Evolutionary conservation across 1,139 yeast species (phyloP).

Genomic region (Entelexis sorbosivorans): DNA sequence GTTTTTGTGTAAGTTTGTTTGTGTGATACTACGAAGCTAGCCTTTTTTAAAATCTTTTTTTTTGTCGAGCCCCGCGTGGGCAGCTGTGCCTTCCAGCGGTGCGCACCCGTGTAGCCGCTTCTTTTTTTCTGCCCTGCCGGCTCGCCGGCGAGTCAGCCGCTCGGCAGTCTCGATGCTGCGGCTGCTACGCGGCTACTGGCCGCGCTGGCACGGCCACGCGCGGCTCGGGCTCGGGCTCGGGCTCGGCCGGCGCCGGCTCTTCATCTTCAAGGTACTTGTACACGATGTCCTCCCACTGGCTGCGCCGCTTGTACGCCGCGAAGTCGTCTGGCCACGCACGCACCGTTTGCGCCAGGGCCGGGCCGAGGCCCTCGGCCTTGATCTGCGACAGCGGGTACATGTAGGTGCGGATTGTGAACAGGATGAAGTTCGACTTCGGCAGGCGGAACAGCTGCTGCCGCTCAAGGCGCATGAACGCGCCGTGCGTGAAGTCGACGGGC

Average conservation of each 20-base stretch:
- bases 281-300: slow-evolving; percentile 57
- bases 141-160: no score
- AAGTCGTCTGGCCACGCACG: slow-evolving; percentile 47
- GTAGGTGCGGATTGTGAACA: slow-evolving; percentile 57
- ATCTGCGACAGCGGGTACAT: slow-evolving; percentile 46
- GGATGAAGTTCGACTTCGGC: slow-evolving; percentile 44
- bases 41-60: no score
- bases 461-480: slow-evolving; percentile 48
- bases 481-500: slow-evolving; percentile 42
- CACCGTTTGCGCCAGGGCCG: slow-evolving; percentile 43
- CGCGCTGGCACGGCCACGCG: not conserved
- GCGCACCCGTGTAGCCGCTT: no score
- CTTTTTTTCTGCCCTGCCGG: no score
- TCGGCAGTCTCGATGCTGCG: no score
- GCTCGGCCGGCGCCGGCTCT: not conserved
- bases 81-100: no score
- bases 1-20: no score
- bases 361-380: slow-evolving; percentile 41
- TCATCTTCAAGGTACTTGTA: slow-evolving; percentile 30
- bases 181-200: not conserved
- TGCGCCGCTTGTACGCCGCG: slow-evolving; percentile 48
- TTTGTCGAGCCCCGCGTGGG: no score
- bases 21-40: no score
- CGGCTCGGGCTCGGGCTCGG: not conserved
- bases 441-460: slow-evolving; percentile 50